phyloP scores from a whole-genome alignment of 495 filamentous ascomycete genomes.

The Neurospora sp. region DNA sequence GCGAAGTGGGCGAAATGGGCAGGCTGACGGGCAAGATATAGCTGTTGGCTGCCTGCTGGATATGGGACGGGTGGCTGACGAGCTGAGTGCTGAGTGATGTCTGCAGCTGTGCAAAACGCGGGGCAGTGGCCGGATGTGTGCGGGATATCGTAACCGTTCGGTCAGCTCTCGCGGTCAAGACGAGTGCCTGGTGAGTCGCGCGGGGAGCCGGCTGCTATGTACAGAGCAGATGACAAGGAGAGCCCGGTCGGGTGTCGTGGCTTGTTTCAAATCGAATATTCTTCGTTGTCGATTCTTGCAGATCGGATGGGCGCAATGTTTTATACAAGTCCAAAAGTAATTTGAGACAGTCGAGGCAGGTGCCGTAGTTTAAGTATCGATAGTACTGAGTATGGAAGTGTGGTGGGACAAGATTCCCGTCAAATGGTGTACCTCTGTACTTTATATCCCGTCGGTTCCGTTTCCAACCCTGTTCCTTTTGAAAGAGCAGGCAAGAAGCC shows the following conservation, averaged over 20 bases:
- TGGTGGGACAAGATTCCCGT: not conserved
- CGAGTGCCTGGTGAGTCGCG: not conserved
- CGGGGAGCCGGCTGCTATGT: not conserved
- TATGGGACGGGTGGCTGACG: not conserved
- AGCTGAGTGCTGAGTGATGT: not conserved
- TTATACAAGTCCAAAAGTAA: not conserved
- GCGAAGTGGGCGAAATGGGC: not conserved
- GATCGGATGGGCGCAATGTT: not conserved
- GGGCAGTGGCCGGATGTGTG: not conserved
- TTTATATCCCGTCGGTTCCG: not conserved
- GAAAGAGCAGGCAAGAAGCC: not conserved
- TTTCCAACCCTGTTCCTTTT: not conserved
- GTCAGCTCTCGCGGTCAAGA: not conserved
- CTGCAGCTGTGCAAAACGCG: not conserved
- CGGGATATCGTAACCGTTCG: not conserved
- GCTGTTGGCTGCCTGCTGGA: not conserved
- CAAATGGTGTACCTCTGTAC: not conserved
- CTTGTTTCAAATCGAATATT: not conserved
- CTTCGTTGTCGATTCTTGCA: not conserved
- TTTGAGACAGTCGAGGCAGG: not conserved
- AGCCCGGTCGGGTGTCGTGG: not conserved
- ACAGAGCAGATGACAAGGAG: not conserved
- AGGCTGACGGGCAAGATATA: not conserved
- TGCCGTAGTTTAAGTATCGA: not conserved
- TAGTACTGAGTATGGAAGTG: not conserved